Base-by-base conservation (phyloP, 208 protist species). In the Plasmodiophora brassicae region DNA sequence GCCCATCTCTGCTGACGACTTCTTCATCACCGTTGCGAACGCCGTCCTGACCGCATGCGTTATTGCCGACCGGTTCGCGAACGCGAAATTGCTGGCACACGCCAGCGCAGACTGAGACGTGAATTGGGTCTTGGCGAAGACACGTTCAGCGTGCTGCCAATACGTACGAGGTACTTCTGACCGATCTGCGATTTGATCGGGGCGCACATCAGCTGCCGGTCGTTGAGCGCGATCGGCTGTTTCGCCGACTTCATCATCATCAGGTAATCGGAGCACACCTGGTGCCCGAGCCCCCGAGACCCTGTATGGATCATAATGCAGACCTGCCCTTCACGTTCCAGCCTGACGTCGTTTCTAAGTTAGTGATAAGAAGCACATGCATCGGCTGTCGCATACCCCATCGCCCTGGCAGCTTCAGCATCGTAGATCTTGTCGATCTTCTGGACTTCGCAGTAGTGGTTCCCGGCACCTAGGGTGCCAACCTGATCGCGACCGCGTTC, bases 401-500 rank as follows among this genome's bases (percentile, higher is more conserved):
- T 95, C 28, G 89, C 88, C 22, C 60, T 72, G 0, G 95, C 95
- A 0, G 94, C 93, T 1, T 45, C 22, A 65, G 88, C 85, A 88
- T 97, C 92, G 65, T 91, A 96, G 45, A 97, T 96, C 83, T 96
- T 89, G 38, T 97, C 94, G 1, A 97, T 93, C 22, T 71, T 87
- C 46, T 93, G 90, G 0, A 93, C 85, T 44, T 93, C 93, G 25
- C 87, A 39, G 89, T 96, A 97, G 88, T 97, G 95, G 89, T 97
- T 97, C 45, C 95, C 95, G 0, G 95, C 93, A 8, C 95, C 95
- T 0, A 97, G 88, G n/a, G 95, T 97, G 1, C 95, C 92, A 0
- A 96, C 78, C 86, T 96, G 95, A 0, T 89, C 91, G 1, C 93
- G 45, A 5, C 95, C 95, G 25, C 95, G 91, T 89, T 94, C 94